Percentiles rank a stretch among this genome's conserved stretches.
Evolutionary conservation across 2,329 filamentous ascomycete genomes (phyloP).

Genomic region (Pseudogymnoascus sp.): DNA sequence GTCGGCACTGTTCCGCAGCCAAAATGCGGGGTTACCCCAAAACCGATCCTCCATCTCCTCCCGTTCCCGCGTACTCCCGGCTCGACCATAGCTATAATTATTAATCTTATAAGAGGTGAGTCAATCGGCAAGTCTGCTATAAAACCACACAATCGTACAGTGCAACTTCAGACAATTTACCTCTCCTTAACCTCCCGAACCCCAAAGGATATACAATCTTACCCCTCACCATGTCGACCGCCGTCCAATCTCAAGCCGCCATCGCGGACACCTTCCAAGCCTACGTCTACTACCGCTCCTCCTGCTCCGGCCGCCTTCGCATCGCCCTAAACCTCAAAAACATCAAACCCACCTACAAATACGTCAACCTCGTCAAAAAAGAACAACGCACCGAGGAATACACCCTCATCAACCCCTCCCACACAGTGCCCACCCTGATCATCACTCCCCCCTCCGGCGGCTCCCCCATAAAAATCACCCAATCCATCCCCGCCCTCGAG

Average conservation of each 20-base stretch:
- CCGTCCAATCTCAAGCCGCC: neutral
- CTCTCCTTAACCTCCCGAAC: neutral
- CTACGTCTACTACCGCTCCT: constrained; percentile 55
- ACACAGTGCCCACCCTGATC: constrained; percentile 46
- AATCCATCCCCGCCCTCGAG: constrained; percentile 53
- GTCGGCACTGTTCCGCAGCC: neutral
- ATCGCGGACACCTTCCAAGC: neutral
- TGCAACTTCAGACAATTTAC: neutral
- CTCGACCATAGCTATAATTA: neutral
- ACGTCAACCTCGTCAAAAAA: constrained; percentile 46
- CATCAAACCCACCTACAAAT: constrained; percentile 38
- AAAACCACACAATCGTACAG: neutral
- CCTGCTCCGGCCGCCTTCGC: constrained; percentile 52
- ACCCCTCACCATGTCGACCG: neutral
- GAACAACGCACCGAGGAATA: constrained; percentile 43
- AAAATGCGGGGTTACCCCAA: neutral
- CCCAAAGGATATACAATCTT: neutral
- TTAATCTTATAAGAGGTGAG: neutral
- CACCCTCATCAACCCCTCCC: constrained; percentile 43
- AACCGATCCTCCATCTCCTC: neutral
- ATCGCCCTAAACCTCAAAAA: constrained; percentile 50
- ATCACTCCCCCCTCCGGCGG: constrained; percentile 23
- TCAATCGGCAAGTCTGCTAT: neutral
- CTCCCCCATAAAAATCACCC: constrained; percentile 37
- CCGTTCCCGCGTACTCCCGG: neutral